phyloP scores from a whole-genome alignment of 176 grass and related monocot species.

The Poa annua region DNA sequence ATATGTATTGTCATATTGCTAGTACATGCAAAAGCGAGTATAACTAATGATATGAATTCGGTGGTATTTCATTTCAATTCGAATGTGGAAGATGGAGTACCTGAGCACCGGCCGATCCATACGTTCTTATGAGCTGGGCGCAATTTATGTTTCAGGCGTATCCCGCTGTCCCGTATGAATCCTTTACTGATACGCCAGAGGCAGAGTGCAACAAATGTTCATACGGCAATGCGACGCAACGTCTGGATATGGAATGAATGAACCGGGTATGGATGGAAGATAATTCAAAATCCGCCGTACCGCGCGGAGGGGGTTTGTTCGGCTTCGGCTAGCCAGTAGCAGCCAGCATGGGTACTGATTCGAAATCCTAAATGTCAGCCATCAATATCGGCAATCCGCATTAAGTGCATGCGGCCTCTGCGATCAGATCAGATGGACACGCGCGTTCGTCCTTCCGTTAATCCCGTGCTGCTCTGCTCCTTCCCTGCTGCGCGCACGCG shows the following conservation, averaged over 20 bases:
- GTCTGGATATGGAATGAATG: slow-evolving; percentile 26
- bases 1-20: too few relatives aligned
- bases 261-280: neutral
- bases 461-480: slow-evolving; percentile 40
- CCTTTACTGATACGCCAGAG: neutral
- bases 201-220: neutral
- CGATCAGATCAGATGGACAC: slow-evolving; percentile 14
- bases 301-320: neutral
- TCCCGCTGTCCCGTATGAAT: slow-evolving; percentile 20
- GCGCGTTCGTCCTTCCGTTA: slow-evolving; percentile 48
- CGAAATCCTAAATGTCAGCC: slow-evolving; percentile 29
- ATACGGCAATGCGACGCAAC: slow-evolving; percentile 3
- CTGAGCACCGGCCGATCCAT: too few relatives aligned
- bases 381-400: slow-evolving; percentile 35
- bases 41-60: too few relatives aligned
- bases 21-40: too few relatives aligned
- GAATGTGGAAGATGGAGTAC: too few relatives aligned
- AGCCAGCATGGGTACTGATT: neutral
- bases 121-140: neutral
- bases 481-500: slow-evolving; percentile 18
- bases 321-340: neutral
- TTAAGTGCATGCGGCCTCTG: slow-evolving; percentile 35
- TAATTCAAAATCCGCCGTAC: slow-evolving; percentile 39
- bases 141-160: slow-evolving; percentile 31
- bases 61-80: too few relatives aligned